Conservation (phyloP, 1,139 yeast genomes). For the Yamadazyma trypodendri region DNA sequence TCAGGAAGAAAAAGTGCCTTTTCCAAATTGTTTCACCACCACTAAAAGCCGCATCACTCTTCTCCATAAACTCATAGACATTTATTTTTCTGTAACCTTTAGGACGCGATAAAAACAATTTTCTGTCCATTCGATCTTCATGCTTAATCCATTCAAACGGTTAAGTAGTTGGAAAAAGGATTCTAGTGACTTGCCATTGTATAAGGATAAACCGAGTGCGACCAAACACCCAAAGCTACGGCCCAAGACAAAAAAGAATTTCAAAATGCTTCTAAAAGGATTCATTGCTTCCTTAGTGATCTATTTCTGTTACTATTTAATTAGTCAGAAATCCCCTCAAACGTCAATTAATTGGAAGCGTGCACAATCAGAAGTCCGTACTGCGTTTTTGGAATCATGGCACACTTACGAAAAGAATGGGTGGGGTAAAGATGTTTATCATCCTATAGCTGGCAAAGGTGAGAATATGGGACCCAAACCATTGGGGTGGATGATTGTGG, state of each 20-base stretch:
- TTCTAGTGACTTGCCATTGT: constrained; percentile 24
- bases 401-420: constrained; percentile 71
- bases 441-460: constrained; percentile 59
- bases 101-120: constrained; percentile 1
- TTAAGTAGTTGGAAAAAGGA: background rate
- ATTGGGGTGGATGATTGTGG: constrained; percentile 94
- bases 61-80: too few species aligned
- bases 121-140: background rate
- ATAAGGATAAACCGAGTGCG: constrained; percentile 29
- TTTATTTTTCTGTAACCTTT: too few species aligned
- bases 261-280: constrained; percentile 44
- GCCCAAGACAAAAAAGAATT: constrained; percentile 14
- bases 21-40: constrained; percentile 10
- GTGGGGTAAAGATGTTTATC: constrained; percentile 61
- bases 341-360: constrained; percentile 30
- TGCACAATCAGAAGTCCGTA: constrained; percentile 55
- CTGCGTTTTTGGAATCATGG: constrained; percentile 79
- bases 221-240: constrained; percentile 18
- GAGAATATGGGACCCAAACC: constrained; percentile 81
- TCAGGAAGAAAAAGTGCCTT: constrained; percentile 7
- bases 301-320: constrained; percentile 33
- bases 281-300: constrained; percentile 37
- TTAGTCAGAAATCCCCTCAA: background rate
- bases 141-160: constrained; percentile 2
- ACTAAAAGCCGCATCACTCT: too few species aligned